A percentile compares a stretch with the other conserved stretches of the same genome.
These are phyloP conservation scores for Fusarium algeriense DNA, from an alignment of 2,329 filamentous ascomycete genomes.

Conservation along the genomic window DNA sequence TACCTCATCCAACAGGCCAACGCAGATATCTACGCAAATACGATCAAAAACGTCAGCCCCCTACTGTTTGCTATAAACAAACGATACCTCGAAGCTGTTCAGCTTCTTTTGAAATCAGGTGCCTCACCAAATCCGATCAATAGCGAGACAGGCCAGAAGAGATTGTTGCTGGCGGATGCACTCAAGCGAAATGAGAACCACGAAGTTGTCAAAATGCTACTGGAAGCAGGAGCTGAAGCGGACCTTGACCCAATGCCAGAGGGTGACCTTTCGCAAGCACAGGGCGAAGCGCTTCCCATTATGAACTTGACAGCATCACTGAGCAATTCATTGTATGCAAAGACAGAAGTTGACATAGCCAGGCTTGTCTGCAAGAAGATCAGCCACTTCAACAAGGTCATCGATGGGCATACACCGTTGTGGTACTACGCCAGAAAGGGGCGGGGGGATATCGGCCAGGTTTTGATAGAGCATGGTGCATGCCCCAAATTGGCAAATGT, in stretches of 20 bases:
- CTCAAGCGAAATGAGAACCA: slow-evolving; percentile 12
- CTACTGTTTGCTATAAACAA: slow-evolving; percentile 17
- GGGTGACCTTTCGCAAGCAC: neutral
- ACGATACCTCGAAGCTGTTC: slow-evolving; percentile 18
- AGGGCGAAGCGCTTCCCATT: slow-evolving; percentile 18
- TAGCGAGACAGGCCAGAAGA: slow-evolving; percentile 7
- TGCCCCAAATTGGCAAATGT: slow-evolving; percentile 26
- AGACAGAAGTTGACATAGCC: slow-evolving; percentile 21
- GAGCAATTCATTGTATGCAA: slow-evolving; percentile 22
- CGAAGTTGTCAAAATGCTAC: slow-evolving; percentile 11
- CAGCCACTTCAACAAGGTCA: slow-evolving; percentile 16
- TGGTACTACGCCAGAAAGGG: slow-evolving; percentile 30
- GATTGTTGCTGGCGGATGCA: slow-evolving; percentile 25
- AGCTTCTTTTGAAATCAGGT: slow-evolving; percentile 30
- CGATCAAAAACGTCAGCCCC: slow-evolving; percentile 6
- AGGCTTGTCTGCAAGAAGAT: slow-evolving; percentile 21
- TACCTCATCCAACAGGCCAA: slow-evolving; percentile 25
- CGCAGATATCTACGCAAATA: slow-evolving; percentile 22
- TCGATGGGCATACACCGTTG: slow-evolving; percentile 26
- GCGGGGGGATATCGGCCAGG: slow-evolving; percentile 22
- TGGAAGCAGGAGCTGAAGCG: slow-evolving; percentile 31
- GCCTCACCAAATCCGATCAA: slow-evolving; percentile 35
- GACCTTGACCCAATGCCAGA: slow-evolving; percentile 22
- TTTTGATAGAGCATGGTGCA: slow-evolving; percentile 31
- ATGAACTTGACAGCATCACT: slow-evolving; percentile 24